phyloP scores from a whole-genome alignment of 192 early-diverging fungal genomes.

The Kickxella alabastrina region DNA sequence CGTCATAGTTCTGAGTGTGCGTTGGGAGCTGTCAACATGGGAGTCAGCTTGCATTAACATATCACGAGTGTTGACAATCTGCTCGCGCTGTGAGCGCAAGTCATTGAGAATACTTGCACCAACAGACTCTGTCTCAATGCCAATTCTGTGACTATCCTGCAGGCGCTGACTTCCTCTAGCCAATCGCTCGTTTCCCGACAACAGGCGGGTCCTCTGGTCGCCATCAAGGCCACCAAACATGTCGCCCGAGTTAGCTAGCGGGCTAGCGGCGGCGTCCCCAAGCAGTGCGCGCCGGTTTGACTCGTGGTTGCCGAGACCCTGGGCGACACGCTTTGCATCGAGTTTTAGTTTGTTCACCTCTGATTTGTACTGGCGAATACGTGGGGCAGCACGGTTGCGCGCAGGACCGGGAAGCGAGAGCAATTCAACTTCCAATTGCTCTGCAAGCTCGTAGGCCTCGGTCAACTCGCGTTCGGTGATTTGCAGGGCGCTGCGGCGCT shows the following conservation, averaged over 20 bases:
- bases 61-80: slow-evolving; percentile 81
- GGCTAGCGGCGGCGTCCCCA: slow-evolving; percentile 40
- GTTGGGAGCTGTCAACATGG: slow-evolving; percentile 63
- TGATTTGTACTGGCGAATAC: slow-evolving; percentile 68
- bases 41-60: slow-evolving; percentile 78
- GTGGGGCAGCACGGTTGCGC: slow-evolving; percentile 63
- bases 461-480: slow-evolving; percentile 78
- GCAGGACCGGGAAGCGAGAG: slow-evolving; percentile 62
- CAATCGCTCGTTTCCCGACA: slow-evolving; percentile 84
- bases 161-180: slow-evolving; percentile 72
- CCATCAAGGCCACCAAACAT: slow-evolving; percentile 25
- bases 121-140: slow-evolving; percentile 86
- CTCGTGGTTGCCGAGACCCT: slow-evolving; percentile 28
- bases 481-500: slow-evolving; percentile 6
- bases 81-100: slow-evolving; percentile 84
- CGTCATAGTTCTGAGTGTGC: slow-evolving; percentile 69
- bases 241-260: slow-evolving; percentile 50
- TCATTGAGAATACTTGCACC: slow-evolving; percentile 81
- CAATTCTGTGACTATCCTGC: slow-evolving; percentile 83
- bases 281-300: slow-evolving; percentile 62
- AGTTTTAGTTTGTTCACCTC: slow-evolving; percentile 76
- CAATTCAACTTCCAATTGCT: slow-evolving; percentile 93
- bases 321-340: slow-evolving; percentile 52
- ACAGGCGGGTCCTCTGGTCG: slow-evolving; percentile 75
- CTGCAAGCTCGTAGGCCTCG: slow-evolving; percentile 87